Base-by-base conservation (phyloP, 2,329 filamentous ascomycete species). In the Hypoxylon sp. region DNA sequence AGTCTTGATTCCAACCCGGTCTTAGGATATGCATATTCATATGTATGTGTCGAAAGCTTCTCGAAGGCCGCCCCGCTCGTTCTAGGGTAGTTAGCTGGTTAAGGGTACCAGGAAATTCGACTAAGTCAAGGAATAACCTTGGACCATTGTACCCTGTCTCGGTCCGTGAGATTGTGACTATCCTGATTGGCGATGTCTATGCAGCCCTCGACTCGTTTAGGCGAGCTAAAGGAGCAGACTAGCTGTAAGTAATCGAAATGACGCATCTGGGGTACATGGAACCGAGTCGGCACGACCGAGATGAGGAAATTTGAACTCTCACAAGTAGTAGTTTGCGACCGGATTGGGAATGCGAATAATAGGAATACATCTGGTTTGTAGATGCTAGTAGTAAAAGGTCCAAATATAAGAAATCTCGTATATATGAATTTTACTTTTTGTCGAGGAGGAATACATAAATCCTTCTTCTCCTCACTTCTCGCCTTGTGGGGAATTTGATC, bases 11-110 rank as follows among this genome's bases (percentile, higher is more conserved):
- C 47, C 58, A 54, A 59, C 55, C 59, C 55, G 33, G 57, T 60
- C 47, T 19, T 59, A 33, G 57, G 62, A 66, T 68, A 51, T 63
- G 39, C 55, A 65, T 62, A 48, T 51, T 63, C 50, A 5, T 31
- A 31, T 9, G 9, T 4, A 33, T 2, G 58, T 69, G 57, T 71
- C 51, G 71, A 74, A 71, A 67, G 57, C 70, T 74, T 74, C 73
- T 61, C 70, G 73, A 74, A 74, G 68, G 50, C 50, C 53, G 63
- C 70, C 65, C 73, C 71, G 66, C 71, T 66, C 53, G 35, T 63
- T 70, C 63, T 64, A 58, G 59, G 55, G 53, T 51, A 42, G 55
- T 39, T 39, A 47, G 31, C 48, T 42, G 50, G 60, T 55, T 62
- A 47, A 60, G 61, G 39, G 55, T 64, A 60, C 44, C 50, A 58